Base-by-base conservation (phyloP, 2,329 filamentous ascomycete species). In the Cordyceps fumosorosea region DNA sequence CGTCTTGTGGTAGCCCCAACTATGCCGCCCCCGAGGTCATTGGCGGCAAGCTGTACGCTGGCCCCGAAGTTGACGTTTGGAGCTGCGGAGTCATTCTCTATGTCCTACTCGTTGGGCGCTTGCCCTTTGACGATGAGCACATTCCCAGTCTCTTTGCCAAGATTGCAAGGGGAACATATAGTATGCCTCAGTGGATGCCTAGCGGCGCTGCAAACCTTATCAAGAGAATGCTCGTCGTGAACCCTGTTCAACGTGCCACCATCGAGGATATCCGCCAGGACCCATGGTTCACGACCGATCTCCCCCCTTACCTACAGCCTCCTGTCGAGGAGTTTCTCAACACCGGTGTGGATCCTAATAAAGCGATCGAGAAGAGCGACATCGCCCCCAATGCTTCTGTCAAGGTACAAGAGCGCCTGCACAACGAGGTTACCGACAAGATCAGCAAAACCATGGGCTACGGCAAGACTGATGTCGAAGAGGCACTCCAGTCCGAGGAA, bases 381-480 rank as follows among this genome's bases (percentile, higher is more conserved):
- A 87, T 97, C 67, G 91, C 90, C 0, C 90, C 91, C 3, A 85
- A 89, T 58, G 91, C 91, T 45, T 85, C 91, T 12, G 81, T 85
- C 24, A 88, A 89, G 61, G 84, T 96, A 8, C 91, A 96, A 68
- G 90, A 96, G 76, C 91, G 92, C 76, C 84, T 99, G 32, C 93
- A 98, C 72, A 87, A 95, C 64, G 89, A 91, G 67, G 93, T 98
- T 3, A 93, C 96, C 6, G 89, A 93, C 64, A 98, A 98, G 80
- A 89, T 99, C 59, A 95, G 93, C 70, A 95, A 93, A 77, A 97
- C 92, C 0, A 98, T 99, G 93, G 95, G 95, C 64, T 99, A 99
- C 73, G 92, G 89, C 42, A 93, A 91, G 73, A 89, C 89, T 65
- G 95, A 99, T 78, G 93, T 99, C 59, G 90, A 97, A 72, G 95